Percentiles rank a stretch among this genome's conserved stretches.
Evolutionary conservation across 257 asterid genomes (phyloP).

Genomic region (Solanum corneliomulleri): DNA sequence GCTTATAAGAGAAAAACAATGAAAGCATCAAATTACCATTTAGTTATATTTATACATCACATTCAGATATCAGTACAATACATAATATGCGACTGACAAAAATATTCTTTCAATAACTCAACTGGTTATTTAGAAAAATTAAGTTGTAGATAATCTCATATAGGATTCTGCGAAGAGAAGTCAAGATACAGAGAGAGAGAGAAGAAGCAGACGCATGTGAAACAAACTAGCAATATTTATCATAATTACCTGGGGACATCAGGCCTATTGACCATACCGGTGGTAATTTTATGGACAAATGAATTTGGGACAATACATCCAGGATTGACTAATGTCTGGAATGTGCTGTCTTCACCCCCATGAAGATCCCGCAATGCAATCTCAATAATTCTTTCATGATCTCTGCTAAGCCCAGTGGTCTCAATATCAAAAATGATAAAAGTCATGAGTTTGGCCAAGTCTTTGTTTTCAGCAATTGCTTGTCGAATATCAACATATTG

Average conservation of each 20-base stretch:
- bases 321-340: constrained; percentile 83
- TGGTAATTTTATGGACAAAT: constrained; percentile 53
- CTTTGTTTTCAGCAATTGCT: constrained; percentile 22
- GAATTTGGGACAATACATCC: constrained; percentile 45
- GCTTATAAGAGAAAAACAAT: not conserved
- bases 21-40: not conserved
- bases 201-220: not conserved
- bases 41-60: not conserved
- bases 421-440: constrained; percentile 68
- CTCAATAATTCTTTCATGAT: constrained; percentile 56
- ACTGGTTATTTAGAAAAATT: not conserved
- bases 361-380: constrained; percentile 79
- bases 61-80: not conserved
- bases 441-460: constrained; percentile 51
- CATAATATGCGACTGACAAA: not conserved
- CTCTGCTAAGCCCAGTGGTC: constrained; percentile 73
- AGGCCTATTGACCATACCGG: constrained; percentile 49
- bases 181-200: not conserved
- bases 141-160: not conserved
- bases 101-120: not conserved
- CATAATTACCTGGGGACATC: constrained; percentile 63
- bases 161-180: not conserved
- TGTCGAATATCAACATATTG: constrained; percentile 23
- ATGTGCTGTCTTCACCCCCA: constrained; percentile 83
- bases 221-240: not conserved